Conservation (phyloP, 192 early-diverging fungal genomes). For the Funneliformis geosporum region DNA sequence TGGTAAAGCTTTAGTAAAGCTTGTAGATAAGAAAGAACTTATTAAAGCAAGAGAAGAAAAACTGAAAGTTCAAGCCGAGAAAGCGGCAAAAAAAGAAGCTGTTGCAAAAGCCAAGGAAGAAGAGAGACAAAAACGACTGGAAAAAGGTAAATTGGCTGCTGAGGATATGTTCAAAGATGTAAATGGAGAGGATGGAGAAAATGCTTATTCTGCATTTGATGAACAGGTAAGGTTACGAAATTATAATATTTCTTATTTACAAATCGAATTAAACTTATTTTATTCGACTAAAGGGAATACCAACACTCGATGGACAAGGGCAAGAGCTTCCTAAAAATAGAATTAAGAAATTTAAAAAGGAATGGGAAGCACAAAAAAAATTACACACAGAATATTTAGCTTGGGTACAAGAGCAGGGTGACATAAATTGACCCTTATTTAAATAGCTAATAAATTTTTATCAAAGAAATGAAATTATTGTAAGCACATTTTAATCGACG, state of each 20-base stretch:
- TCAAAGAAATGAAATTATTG: too few species aligned
- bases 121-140: conserved; percentile 69
- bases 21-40: conserved; percentile 75
- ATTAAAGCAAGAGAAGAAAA: conserved; percentile 69
- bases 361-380: conserved; percentile 83
- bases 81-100: conserved; percentile 63
- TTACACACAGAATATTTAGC: conserved; percentile 83
- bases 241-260: background rate
- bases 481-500: too few species aligned
- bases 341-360: conserved; percentile 87
- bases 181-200: conserved; percentile 43
- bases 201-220: conserved; percentile 75
- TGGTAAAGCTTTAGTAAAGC: conserved; percentile 89
- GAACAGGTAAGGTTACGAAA: conserved; percentile 43
- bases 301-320: conserved; percentile 81
- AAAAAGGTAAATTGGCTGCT: conserved; percentile 76
- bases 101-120: conserved; percentile 60
- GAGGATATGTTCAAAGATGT: conserved; percentile 79
- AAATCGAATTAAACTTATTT: background rate
- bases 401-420: conserved; percentile 16
- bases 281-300: conserved; percentile 61
- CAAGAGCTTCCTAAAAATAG: conserved; percentile 81
- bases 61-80: conserved; percentile 61
- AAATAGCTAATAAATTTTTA: background rate
- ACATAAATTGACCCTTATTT: background rate